Base-by-base conservation (phyloP, 176 grass and related monocot genomes). In the Cenchrus purpureus region DNA sequence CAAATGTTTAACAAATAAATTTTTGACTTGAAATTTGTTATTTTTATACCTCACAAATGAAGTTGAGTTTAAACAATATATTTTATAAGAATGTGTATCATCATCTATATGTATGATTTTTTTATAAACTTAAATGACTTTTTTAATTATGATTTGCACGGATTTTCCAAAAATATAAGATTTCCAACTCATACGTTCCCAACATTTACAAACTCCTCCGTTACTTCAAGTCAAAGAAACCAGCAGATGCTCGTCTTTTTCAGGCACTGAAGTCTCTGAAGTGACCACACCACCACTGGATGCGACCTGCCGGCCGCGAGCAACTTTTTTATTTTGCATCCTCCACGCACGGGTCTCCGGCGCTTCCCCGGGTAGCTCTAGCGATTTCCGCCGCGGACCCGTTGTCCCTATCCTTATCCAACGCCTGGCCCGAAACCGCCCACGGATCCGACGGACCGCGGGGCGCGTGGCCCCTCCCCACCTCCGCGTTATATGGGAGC, bases 151-250 rank as follows among this genome's bases (percentile, higher is more conserved):
- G 31, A 32, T 32, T 32, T 32, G 31, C 31, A 32, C 31, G 31
- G 31, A 32, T 32, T 32, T 32, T 32, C 2, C 31, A 32, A 32
- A 32, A 32, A 32, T 2, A 32, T 32, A 32, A 32, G 31, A 32
- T 32, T 32, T 32, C 31, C 31, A 32, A 32, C 31, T 2, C 31
- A 32, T 32, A 32, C 31, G 31, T 32, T 32, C 31, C 31, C 31
- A 32, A 32, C 31, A 1, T 32, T 32, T 32, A 32, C 31, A 32
- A 32, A 32, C 31, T 32, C 25, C 17, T 46, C 68, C 37, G 37
- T 2, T 67, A 5, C 78, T 87, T 87, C n/a, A 37, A 65, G 20
- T 69, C 85, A 81, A 87, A 87, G 59, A 16, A 87, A 81, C 50
- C 68, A 31, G 44, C 66, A 64, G 44, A 46, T 46, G 28, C 12